Evolutionary conservation across 306 rosid genomes (phyloP).

Genomic region (Vigna trinervia): DNA sequence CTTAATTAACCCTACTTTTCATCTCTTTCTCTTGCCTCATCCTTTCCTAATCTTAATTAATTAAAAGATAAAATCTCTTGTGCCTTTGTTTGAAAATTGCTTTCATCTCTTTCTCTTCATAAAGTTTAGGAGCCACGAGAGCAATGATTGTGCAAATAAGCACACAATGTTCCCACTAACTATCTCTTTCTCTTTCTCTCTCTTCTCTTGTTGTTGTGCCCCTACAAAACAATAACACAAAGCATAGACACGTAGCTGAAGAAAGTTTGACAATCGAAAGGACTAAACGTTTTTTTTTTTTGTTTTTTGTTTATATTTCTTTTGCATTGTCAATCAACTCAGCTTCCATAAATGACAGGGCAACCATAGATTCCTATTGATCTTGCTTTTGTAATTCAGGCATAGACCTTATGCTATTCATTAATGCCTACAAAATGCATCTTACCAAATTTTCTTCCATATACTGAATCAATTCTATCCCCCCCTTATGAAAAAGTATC

Average conservation of each 20-base stretch:
- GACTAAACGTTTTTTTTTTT: conserved; percentile 3
- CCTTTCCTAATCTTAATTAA: conserved; percentile 46
- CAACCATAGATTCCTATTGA: conserved; percentile 1
- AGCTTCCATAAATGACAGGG: conserved; percentile 33
- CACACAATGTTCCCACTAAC: conserved; percentile 62
- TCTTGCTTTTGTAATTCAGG: conserved; percentile 36
- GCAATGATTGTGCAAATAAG: conserved; percentile 80
- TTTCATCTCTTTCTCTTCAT: conserved; percentile 48
- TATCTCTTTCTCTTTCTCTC: conserved; percentile 44
- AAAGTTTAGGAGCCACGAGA: conserved; percentile 84
- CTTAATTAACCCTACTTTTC: conserved; percentile 54
- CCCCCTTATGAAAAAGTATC: not conserved
- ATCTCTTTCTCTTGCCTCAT: conserved; percentile 48
- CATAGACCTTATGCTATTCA: conserved; percentile 21
- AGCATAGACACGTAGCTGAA: conserved; percentile 30
- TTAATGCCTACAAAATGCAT: conserved; percentile 8
- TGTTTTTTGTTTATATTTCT: conserved; percentile 28
- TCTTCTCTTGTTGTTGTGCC: not conserved
- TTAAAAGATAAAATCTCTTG: conserved; percentile 50
- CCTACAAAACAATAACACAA: not conserved
- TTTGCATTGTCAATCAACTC: conserved; percentile 33
- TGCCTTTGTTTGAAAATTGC: conserved; percentile 45
- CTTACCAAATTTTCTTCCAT: not conserved
- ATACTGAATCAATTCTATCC: not conserved
- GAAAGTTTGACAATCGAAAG: conserved; percentile 43